Evolutionary conservation across 179 eudicot genomes (phyloP).

Genomic region (Gypsophila paniculata): DNA sequence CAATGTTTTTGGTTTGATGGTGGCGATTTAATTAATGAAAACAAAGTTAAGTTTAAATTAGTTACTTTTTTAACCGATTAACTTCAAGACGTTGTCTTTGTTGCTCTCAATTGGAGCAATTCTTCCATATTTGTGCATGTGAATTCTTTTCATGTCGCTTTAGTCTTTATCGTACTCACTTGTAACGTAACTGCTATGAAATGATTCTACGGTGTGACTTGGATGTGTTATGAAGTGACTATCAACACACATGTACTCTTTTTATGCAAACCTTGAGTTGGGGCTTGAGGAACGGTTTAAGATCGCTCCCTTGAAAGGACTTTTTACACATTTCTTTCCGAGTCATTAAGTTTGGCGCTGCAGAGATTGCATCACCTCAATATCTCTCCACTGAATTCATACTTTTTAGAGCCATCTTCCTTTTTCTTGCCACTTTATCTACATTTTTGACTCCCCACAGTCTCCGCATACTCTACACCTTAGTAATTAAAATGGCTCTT

Average conservation of each 20-base stretch:
- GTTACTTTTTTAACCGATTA: background rate
- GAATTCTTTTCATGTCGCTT: background rate
- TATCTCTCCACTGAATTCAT: background rate
- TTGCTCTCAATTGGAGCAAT: background rate
- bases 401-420: background rate
- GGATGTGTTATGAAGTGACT: background rate
- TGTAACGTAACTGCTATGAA: no score
- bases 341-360: background rate
- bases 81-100: background rate
- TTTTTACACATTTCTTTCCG: background rate
- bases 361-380: background rate
- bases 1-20: background rate
- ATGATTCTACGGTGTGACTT: background rate
- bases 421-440: background rate
- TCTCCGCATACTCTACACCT: background rate
- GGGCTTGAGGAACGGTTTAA: background rate
- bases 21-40: background rate
- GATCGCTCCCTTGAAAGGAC: slow-evolving; percentile 1
- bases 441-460: background rate
- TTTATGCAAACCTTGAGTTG: background rate
- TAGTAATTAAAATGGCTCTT: background rate
- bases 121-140: background rate
- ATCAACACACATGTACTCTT: background rate
- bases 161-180: background rate
- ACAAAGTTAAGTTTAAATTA: no score